Conservation (phyloP, 208 protist genomes). For the Balamuthia mandrillaris region DNA sequence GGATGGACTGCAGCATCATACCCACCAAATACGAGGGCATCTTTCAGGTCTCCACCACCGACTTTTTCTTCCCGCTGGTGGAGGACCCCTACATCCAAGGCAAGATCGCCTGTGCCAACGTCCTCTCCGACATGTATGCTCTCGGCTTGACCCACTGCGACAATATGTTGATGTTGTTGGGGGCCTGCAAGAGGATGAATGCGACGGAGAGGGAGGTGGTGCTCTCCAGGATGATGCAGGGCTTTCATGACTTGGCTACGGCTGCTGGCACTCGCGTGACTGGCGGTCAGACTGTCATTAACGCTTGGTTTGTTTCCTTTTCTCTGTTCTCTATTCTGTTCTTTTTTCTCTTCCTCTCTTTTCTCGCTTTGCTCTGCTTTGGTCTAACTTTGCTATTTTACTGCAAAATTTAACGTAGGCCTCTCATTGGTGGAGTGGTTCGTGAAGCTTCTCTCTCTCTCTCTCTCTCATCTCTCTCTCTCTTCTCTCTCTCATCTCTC, state of each 20-base stretch:
- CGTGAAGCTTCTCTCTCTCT: no score
- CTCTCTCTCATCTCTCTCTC: no score
- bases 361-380: no score
- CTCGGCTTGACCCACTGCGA: constrained; percentile 79
- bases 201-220: constrained; percentile 75
- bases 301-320: constrained; percentile 78
- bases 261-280: constrained; percentile 81
- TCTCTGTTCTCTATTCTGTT: no score
- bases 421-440: no score
- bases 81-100: constrained; percentile 91
- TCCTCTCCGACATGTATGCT: constrained; percentile 93
- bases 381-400: no score
- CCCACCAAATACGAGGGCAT: constrained; percentile 68
- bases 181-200: constrained; percentile 85
- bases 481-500: no score
- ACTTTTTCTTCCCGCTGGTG: constrained; percentile 94
- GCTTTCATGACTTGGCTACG: constrained; percentile 81
- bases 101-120: constrained; percentile 91
- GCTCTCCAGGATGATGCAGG: constrained; percentile 85
- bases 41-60: constrained; percentile 88
- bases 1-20: constrained; percentile 87
- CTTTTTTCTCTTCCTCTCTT: neutral
- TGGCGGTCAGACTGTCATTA: constrained; percentile 92
- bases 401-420: no score
- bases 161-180: constrained; percentile 92